Evolutionary conservation across 192 early-diverging fungal species (phyloP), one percentile per base, ranked within the genome.

Genomic region (Coemansia sp.): DNA sequence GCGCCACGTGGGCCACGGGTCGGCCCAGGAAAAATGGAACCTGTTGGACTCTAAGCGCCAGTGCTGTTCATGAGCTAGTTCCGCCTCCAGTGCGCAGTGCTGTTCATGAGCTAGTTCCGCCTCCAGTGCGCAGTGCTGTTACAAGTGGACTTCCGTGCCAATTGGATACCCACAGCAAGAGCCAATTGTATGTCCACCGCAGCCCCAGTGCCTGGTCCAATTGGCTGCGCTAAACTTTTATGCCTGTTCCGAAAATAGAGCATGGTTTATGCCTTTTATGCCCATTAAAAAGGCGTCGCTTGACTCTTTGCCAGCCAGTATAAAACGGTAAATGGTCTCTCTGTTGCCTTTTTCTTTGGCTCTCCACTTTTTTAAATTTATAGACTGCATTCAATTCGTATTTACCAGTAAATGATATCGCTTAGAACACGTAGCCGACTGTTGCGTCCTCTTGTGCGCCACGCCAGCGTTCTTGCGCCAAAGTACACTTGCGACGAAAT

Each of bases 21-120:
- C 69, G 25, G 62, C 75, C 4, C 56, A 69, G 37, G 68, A 71
- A 9, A 60, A 59, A 48, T 67, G 69, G 75, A 43, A 58, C 1
- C 21, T 60, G 5, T 45, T 71, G 24, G 72, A 69, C 49, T 27
- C 64, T 7, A 22, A 27, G 35, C 59, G 47, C 10, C 59, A 49
- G 12, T 59, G 57, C 57, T 61, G 59, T 29, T 32, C 47, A 3
- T 23, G 14, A 11, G 19, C 19, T 43, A 43, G 32, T 32, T 32
- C 32, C 32, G 0, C 32, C 19, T 21, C 19, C 19, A 21, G 0
- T 21, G 19, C 19, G n/a, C 59, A 49, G 12, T 59, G 57, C 57
- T 60, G 59, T 29, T 32, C 45, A 2, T 23, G 12, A 11, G n/a
- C n/a, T 43, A 43, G 29, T 32, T 32, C 29, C 29, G 0, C 29